These are phyloP conservation scores for Eucalyptus fibrosa DNA, from an alignment of 345 rosid genomes.

Conservation along the genomic window DNA sequence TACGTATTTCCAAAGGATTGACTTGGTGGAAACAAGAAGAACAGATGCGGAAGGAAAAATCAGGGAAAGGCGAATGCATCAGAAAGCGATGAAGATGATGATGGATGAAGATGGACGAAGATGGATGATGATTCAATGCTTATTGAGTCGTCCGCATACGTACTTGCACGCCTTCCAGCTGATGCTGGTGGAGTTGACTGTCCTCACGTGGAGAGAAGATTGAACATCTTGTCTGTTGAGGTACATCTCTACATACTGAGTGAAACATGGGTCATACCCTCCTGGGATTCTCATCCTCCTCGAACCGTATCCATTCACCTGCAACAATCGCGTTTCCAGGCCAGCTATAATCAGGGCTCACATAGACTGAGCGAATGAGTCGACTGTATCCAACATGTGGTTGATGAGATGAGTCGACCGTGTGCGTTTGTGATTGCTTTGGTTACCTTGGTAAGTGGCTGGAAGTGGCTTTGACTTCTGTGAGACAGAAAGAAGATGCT, in stretches of 20 bases:
- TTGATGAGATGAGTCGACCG: neutral
- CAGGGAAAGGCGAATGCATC: neutral
- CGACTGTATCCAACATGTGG: neutral
- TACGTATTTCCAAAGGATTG: neutral
- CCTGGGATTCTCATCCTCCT: constrained; percentile 27
- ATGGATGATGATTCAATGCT: neutral
- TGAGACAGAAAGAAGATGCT: neutral
- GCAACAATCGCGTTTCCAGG: neutral
- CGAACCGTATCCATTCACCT: neutral
- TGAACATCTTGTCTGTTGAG: constrained; percentile 42
- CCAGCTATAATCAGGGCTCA: neutral
- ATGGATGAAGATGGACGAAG: neutral
- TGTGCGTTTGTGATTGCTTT: neutral
- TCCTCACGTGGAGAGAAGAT: constrained; percentile 31
- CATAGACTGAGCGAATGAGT: neutral
- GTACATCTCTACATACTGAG: constrained; percentile 17
- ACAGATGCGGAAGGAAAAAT: neutral
- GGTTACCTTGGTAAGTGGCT: neutral
- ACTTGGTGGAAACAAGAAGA: neutral
- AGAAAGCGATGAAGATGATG: neutral
- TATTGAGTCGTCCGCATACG: neutral
- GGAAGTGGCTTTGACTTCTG: neutral
- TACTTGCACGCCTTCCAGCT: constrained; percentile 49
- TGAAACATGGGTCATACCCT: constrained; percentile 49
- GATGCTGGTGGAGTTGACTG: neutral